Conservation (phyloP, 108 stramenopile species). For the Pelagomonas calceolata region DNA sequence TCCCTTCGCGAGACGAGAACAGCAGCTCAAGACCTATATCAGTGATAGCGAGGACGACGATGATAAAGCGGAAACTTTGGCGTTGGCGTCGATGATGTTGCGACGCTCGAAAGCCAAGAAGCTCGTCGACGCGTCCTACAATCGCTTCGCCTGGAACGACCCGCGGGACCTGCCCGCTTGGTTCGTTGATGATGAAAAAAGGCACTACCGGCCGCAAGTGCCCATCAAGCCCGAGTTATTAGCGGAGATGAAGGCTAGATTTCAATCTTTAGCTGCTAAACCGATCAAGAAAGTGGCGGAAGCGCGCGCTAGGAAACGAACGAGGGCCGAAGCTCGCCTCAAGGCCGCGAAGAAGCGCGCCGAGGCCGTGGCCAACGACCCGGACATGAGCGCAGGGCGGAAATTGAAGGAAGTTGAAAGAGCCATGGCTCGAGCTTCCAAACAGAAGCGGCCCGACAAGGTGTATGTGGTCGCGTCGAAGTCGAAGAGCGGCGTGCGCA, state of each 20-base stretch:
- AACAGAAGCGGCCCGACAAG: neutral
- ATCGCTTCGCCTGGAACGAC: constrained; percentile 98
- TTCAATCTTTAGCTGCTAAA: constrained; percentile 66
- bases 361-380: constrained; percentile 66
- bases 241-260: constrained; percentile 86
- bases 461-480: neutral
- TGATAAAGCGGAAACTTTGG: constrained; percentile 78
- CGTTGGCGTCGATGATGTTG: constrained; percentile 92
- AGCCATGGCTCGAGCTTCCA: constrained; percentile 38
- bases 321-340: constrained; percentile 63
- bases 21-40: constrained; percentile 65
- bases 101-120: constrained; percentile 83
- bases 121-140: constrained; percentile 92
- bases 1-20: neutral
- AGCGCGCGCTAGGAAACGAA: constrained; percentile 86
- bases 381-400: constrained; percentile 84
- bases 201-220: constrained; percentile 90
- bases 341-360: constrained; percentile 89
- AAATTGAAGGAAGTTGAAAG: constrained; percentile 94
- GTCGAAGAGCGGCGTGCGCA: neutral
- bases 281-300: constrained; percentile 98
- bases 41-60: constrained; percentile 86
- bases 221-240: constrained; percentile 81
- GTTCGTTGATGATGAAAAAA: constrained; percentile 93
- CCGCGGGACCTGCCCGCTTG: constrained; percentile 85